A percentile compares a stretch with the other conserved stretches of the same genome.
Conservation (phyloP, 169 alveolate genomes). For the Plasmodium reichenowi region DNA sequence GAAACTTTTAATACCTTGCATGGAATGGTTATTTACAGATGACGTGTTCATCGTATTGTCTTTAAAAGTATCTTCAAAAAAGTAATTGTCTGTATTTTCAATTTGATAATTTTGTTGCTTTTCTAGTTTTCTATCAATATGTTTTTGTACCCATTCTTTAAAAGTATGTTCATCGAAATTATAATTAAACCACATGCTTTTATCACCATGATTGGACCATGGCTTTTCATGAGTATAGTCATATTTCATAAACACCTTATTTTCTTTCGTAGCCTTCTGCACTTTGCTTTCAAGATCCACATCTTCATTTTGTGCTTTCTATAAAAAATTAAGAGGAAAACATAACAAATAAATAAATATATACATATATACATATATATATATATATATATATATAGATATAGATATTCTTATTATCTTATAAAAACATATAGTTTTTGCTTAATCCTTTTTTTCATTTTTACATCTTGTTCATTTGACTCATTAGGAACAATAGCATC, state of each 20-base stretch:
- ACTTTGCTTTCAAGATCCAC: slow-evolving; percentile 43
- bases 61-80: slow-evolving; percentile 31
- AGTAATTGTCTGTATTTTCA: slow-evolving; percentile 48
- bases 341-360: neutral
- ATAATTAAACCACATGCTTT: slow-evolving; percentile 74
- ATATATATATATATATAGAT: too few relatives aligned
- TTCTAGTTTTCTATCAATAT: slow-evolving; percentile 49
- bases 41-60: slow-evolving; percentile 1
- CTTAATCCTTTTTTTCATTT: neutral
- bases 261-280: slow-evolving; percentile 57
- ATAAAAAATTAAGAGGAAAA: neutral
- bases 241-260: slow-evolving; percentile 65
- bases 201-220: slow-evolving; percentile 51
- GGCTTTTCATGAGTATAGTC: slow-evolving; percentile 72
- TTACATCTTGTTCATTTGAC: slow-evolving; percentile 5
- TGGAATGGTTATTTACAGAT: slow-evolving; percentile 3
- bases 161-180: slow-evolving; percentile 60
- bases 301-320: slow-evolving; percentile 25
- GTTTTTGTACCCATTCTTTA: slow-evolving; percentile 71
- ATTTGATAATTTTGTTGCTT: slow-evolving; percentile 56
- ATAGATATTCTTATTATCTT: too few relatives aligned
- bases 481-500: neutral
- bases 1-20: neutral
- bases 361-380: too few relatives aligned
- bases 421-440: too few relatives aligned